phyloP scores from a whole-genome alignment of 2,329 filamentous ascomycete genomes.

The Aspergillus udagawae region DNA sequence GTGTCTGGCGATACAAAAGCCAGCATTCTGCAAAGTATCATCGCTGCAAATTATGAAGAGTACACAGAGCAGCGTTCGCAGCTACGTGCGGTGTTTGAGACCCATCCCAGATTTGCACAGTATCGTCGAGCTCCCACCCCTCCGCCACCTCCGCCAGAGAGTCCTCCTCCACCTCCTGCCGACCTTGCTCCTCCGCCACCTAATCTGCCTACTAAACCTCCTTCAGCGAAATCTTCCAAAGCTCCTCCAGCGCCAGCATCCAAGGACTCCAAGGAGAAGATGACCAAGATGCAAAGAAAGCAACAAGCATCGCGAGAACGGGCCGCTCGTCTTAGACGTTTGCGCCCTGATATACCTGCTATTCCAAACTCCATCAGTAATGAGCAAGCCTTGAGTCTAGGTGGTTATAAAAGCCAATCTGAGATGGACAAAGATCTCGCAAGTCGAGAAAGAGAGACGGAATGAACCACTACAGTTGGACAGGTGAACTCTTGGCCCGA shows the following conservation, averaged over 20 bases:
- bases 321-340: constrained; percentile 23
- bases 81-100: constrained; percentile 52
- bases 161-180: constrained; percentile 13
- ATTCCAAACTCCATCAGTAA: constrained; percentile 25
- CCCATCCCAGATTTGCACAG: constrained; percentile 31
- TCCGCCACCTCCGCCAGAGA: constrained; percentile 21
- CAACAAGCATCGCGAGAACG: constrained; percentile 26
- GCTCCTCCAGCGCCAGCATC: constrained; percentile 3
- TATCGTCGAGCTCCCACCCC: constrained; percentile 24
- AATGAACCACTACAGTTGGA: not conserved
- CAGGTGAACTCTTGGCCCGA: not conserved
- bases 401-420: constrained; percentile 28
- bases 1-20: constrained; percentile 15
- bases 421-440: constrained; percentile 31
- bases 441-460: constrained; percentile 19
- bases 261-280: constrained; percentile 14
- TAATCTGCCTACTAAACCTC: constrained; percentile 17
- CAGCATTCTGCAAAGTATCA: constrained; percentile 67
- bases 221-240: not conserved
- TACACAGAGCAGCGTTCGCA: constrained; percentile 67
- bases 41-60: constrained; percentile 73
- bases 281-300: constrained; percentile 25
- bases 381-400: constrained; percentile 26
- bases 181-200: constrained; percentile 19
- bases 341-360: constrained; percentile 28